Conservation (phyloP, 768 basidiomycete species). For the Agaricus subrufescens region DNA sequence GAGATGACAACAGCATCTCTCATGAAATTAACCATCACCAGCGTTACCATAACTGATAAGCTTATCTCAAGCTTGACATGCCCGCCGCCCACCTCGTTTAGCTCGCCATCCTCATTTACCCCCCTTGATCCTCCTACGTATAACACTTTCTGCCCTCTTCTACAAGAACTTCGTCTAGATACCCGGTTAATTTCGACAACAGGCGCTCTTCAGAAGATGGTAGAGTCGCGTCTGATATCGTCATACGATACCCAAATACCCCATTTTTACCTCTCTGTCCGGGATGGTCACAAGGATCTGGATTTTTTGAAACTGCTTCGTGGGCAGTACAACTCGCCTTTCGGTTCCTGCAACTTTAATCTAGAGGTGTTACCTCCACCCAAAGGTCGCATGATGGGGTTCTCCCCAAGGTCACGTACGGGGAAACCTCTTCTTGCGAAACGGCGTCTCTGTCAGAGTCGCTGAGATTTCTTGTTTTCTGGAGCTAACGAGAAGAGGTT, state of each 20-base stretch:
- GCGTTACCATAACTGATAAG: slow-evolving; percentile 19
- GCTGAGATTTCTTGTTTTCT: not conserved
- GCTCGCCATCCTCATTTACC: not conserved
- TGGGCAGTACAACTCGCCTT: not conserved
- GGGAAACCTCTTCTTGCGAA: slow-evolving; percentile 2
- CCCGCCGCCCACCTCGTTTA: not conserved
- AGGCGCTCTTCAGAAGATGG: slow-evolving; percentile 18
- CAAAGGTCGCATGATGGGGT: not conserved
- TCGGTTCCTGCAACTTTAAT: not conserved
- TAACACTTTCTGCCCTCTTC: slow-evolving; percentile 14
- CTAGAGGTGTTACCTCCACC: slow-evolving; percentile 7
- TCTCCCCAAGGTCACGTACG: not conserved
- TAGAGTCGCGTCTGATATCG: slow-evolving; percentile 17
- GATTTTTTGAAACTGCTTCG: not conserved
- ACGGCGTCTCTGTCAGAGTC: slow-evolving; percentile 9
- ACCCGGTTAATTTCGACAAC: slow-evolving; percentile 16
- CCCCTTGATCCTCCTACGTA: not conserved
- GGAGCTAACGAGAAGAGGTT: not conserved
- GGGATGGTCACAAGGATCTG: slow-evolving; percentile 10
- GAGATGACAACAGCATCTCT: slow-evolving; percentile 19
- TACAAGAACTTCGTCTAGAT: slow-evolving; percentile 20
- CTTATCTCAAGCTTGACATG: slow-evolving; percentile 18
- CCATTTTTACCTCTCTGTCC: not conserved
- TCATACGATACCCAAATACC: not conserved
- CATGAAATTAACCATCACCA: slow-evolving; percentile 20